These are phyloP conservation scores for Exobasidium rhododendri DNA, from an alignment of 1,284 basidiomycete genomes.

Conservation along the genomic window DNA sequence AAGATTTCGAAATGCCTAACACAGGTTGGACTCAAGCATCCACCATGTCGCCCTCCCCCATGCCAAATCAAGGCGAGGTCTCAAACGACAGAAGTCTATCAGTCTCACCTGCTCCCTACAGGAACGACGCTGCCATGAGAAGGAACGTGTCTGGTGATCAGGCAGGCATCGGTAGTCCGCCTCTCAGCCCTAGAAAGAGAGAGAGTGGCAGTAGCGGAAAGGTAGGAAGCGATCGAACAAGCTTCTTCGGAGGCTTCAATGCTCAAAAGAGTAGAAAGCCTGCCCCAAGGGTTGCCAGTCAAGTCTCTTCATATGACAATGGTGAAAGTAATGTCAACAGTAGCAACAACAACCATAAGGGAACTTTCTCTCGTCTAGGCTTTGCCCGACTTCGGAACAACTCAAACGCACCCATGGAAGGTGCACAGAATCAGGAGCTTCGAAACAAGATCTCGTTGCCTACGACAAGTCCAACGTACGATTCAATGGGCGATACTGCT, in stretches of 20 bases:
- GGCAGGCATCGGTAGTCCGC: neutral
- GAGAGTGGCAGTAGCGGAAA: slow-evolving; percentile 26
- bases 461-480: slow-evolving; percentile 43
- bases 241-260: slow-evolving; percentile 37
- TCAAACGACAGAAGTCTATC: neutral
- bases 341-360: slow-evolving; percentile 20
- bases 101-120: neutral
- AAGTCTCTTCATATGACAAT: slow-evolving; percentile 2
- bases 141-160: neutral
- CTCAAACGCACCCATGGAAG: slow-evolving; percentile 9
- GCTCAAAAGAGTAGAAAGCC: slow-evolving; percentile 37
- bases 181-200: slow-evolving; percentile 27
- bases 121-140: neutral
- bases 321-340: slow-evolving; percentile 16
- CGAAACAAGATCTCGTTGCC: slow-evolving; percentile 50
- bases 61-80: neutral
- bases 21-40: neutral
- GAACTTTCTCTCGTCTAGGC: slow-evolving; percentile 39
- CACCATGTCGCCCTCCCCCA: neutral
- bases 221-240: slow-evolving; percentile 30
- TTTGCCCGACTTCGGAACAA: slow-evolving; percentile 24
- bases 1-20: neutral
- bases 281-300: slow-evolving; percentile 22
- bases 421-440: slow-evolving; percentile 1
- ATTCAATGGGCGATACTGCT: slow-evolving; percentile 37